Evolutionary conservation across 148 eudicot genomes (phyloP).

Genomic region (Drosera capensis): DNA sequence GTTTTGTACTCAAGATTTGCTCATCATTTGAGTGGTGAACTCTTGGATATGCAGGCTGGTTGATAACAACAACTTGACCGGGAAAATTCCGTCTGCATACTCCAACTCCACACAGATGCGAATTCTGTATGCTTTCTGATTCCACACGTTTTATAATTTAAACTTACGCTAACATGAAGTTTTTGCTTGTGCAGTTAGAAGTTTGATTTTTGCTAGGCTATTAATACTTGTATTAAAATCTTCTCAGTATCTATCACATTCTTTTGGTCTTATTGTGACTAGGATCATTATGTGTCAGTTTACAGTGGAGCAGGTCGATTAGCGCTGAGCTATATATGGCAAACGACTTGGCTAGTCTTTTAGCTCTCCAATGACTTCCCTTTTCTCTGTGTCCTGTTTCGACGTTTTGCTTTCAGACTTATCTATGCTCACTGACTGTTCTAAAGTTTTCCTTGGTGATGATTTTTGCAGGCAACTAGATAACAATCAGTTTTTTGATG

Average conservation of each 20-base stretch:
- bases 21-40: neutral
- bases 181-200: too few relatives aligned
- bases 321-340: too few relatives aligned
- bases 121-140: slow-evolving; percentile 43
- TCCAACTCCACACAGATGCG: slow-evolving; percentile 28
- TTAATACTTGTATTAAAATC: too few relatives aligned
- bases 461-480: slow-evolving; percentile 43
- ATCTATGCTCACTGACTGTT: slow-evolving; percentile 1
- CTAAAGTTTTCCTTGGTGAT: neutral
- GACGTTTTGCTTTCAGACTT: neutral
- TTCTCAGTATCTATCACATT: too few relatives aligned
- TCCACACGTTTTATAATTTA: neutral
- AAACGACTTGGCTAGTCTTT: neutral
- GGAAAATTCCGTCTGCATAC: slow-evolving; percentile 56
- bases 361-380: neutral
- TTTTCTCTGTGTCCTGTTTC: neutral
- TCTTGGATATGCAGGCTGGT: slow-evolving; percentile 42
- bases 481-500: slow-evolving; percentile 35
- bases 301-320: too few relatives aligned
- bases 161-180: too few relatives aligned
- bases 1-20: neutral
- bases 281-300: too few relatives aligned
- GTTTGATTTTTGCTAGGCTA: too few relatives aligned
- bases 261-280: too few relatives aligned
- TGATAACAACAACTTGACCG: slow-evolving; percentile 75